A percentile compares a stretch with the other conserved stretches of the same genome.
Evolutionary conservation across 2,329 filamentous ascomycete genomes (phyloP).

Genomic region (Monilinia laxa): DNA sequence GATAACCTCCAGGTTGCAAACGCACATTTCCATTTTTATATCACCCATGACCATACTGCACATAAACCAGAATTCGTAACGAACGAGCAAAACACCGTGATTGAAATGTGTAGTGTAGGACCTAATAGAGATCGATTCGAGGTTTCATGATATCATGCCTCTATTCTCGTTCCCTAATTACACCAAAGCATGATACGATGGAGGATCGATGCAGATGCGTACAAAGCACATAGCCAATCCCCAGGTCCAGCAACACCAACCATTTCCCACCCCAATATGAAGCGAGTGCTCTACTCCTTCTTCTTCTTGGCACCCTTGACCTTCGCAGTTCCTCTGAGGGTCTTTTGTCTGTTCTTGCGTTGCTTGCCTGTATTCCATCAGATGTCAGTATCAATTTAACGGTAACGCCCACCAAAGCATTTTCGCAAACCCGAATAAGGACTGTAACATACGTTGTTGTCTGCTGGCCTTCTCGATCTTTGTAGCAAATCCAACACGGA

Average conservation of each 20-base stretch:
- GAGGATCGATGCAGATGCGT: constrained; percentile 36
- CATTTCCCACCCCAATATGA: constrained; percentile 34
- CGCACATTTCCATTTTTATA: constrained; percentile 17
- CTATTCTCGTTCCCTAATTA: constrained; percentile 29
- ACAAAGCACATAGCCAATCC: constrained; percentile 37
- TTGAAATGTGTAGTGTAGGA: constrained; percentile 33
- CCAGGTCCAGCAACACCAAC: constrained; percentile 38
- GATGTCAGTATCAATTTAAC: constrained; percentile 31
- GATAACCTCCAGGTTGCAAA: constrained; percentile 15
- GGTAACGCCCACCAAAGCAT: background rate
- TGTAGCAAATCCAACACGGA: constrained; percentile 85
- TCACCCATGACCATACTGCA: constrained; percentile 22
- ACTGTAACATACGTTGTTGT: constrained; percentile 87
- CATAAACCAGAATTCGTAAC: constrained; percentile 21
- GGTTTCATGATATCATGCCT: constrained; percentile 33
- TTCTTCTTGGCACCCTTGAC: constrained; percentile 92
- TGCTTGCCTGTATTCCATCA: constrained; percentile 78
- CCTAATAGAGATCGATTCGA: constrained; percentile 31
- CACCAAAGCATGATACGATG: constrained; percentile 34
- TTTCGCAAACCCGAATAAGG: constrained; percentile 17
- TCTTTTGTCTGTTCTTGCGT: constrained; percentile 99
- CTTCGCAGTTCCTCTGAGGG: constrained; percentile 96
- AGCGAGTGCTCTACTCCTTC: constrained; percentile 72
- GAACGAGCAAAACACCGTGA: constrained; percentile 35
- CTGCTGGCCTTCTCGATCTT: constrained; percentile 98